phyloP scores from a whole-genome alignment of 176 grass and related monocot genomes.

The Dendrocalamus sinicus region DNA sequence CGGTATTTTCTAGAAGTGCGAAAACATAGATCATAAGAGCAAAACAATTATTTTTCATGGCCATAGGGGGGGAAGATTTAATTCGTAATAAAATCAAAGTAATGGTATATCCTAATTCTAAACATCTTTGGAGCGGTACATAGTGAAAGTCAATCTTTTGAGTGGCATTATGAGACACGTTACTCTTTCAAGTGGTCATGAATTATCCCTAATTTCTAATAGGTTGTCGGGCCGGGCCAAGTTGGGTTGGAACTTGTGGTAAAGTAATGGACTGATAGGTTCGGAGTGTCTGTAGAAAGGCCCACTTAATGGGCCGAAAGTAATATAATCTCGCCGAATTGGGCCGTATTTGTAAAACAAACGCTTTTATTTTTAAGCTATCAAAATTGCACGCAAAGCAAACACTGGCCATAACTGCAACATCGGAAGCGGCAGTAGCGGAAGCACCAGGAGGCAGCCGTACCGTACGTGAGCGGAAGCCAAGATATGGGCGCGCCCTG shows the following conservation, averaged over 20 bases:
- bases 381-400: not conserved
- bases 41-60: too few relatives aligned
- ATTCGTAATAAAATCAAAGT: too few relatives aligned
- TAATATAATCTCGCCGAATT: not conserved
- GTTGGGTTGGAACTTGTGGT: not conserved
- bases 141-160: too few relatives aligned
- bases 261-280: not conserved
- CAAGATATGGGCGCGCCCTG: conserved; percentile 57
- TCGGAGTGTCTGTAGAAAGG: not conserved
- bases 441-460: not conserved
- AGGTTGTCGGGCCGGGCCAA: too few relatives aligned
- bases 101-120: too few relatives aligned
- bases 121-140: too few relatives aligned
- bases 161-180: too few relatives aligned
- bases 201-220: not conserved
- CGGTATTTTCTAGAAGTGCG: too few relatives aligned
- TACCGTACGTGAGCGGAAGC: conserved; percentile 1
- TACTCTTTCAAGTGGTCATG: too few relatives aligned
- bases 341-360: not conserved
- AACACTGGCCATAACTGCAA: conserved; percentile 27
- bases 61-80: too few relatives aligned
- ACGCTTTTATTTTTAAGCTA: not conserved
- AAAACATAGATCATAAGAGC: too few relatives aligned
- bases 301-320: not conserved
- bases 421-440: conserved; percentile 28